Evolutionary conservation across 352 stramenopile genomes (phyloP), one percentile per base, ranked within the genome.

Genomic region (Aphanomyces euteiches): DNA sequence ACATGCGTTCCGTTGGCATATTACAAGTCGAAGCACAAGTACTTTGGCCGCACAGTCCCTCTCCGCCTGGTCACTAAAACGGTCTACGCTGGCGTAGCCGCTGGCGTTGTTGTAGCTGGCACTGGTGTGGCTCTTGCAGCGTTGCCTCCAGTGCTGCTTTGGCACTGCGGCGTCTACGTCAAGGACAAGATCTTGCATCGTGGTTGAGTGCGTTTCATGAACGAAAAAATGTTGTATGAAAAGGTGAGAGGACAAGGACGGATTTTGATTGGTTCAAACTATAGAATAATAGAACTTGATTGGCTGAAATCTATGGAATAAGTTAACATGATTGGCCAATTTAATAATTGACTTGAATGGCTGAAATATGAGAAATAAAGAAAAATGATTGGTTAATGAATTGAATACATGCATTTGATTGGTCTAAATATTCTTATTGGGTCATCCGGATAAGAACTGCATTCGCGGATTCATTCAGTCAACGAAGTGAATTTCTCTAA

Each of bases 401-500:
- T 19, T 19, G 50, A 19, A 58, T 58, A 36, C 17, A 58, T 19
- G 3, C 15, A n/a, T 21, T 58, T 58, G 50, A 58, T 58, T 58
- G 50, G 50, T 58, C 7, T 1, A 66, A 66, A 66, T 56, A n/a
- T 56, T 66, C 7, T 66, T 8, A 66, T 66, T 66, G 57, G 57
- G 17, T 58, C 21, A 36, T 58, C 15, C 50, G 50, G 43, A 50
- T 58, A 61, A 19, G 8, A 21, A 10, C 8, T 34, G 50, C n/a
- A 58, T 3, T 38, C 50, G 1, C 8, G n/a, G 28, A 19, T 17
- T 37, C 54, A 61, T 28, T 28, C 37, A 61, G 54, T 61, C 54
- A 61, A 39, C 48, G 64, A 54, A 70, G 64, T 70, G 47, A 70
- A 50, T 37, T 39, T 61, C 54, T 19, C 54, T 61, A 19, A 12